Base-by-base conservation (phyloP, 169 alveolate species). In the Cryptosporidium ryanae region DNA sequence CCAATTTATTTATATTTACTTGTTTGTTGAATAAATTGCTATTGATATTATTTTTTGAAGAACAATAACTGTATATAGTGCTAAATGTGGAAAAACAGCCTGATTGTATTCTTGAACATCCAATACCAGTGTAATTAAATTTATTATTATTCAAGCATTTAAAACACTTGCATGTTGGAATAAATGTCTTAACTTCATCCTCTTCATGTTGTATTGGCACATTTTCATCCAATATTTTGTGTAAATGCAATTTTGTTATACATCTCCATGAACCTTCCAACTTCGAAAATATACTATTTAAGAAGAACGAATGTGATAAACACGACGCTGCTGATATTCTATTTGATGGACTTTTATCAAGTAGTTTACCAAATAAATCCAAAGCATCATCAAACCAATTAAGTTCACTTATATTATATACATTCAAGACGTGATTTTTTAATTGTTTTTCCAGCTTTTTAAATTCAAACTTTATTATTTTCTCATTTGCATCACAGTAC, bases 401-500 rank as follows among this genome's bases (percentile, higher is more conserved):
- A 4, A 55, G 8, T 27, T 76, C 87, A n/a, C 34, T 49, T 29
- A 21, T 27, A 76, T 64, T 18, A 59, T 59, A 61, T 43, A 57
- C 17, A 23, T 4, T 32, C 29, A 52, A 38, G 7, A 59, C 32
- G 29, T 76, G 87, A 15, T 55, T 70, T 59, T 44, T 59, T 13
- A 76, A 25, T 61, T 61, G 64, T 59, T 76, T 55, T 46, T 76
- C 87, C 43, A 76, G 46, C 8, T 6, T 23, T 21, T 34, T 17
- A 44, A 76, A 57, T 38, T 76, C 71, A 76, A 76, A 76, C 59
- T 65, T 59, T n/a, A 76, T 34, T 43, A 76, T 76, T 59, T 76
- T 76, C 59, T 76, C 87, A 61, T 55, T 76, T 57, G 87, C 87
- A 55, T 76, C 63, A 59, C 87, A 76, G 4, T 76, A 59, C 21